Base-by-base conservation (phyloP, 2,329 filamentous ascomycete genomes). In the Didymella lethalis region DNA sequence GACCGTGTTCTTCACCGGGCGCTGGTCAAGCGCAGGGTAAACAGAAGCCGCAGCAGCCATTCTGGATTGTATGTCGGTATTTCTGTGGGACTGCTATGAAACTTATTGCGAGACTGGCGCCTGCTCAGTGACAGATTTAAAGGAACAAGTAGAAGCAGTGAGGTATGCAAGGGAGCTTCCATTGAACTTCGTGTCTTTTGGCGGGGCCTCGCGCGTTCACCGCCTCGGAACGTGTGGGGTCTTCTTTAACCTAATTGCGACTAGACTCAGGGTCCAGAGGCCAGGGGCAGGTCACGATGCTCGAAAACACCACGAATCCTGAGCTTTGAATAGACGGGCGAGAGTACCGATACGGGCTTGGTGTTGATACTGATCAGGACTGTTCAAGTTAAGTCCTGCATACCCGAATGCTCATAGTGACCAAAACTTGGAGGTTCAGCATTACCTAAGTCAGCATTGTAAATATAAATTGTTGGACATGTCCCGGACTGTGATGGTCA, bases 1-100 rank as follows among this genome's bases (percentile, higher is more conserved):
- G 79, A 99, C 91, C 65, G 94, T 98, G 84, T 95, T 92, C 82
- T 93, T 92, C 79, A 97, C 82, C 43, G 92, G 91, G 68, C 95
- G 92, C 72, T 94, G 84, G 77, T 89, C 86, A 66, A 98, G 87
- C 63, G 92, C 86, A 56, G 93, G 90, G 80, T 89, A 91, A 54
- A 83, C 65, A 58, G 77, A 75, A 58, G 72, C 78, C 54, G 78
- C 79, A 66, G 75, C 70, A 44, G 80, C 76, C 73, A 80, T 79
- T 43, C 56, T 71, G 59, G n/a, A 43, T 31, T 52, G 20, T 31
- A 46, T 38, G 34, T 38, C 23, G 38, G 50, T 44, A 4, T 44
- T 7, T 31, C 32, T 7, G 26, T 52, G 31, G 11, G 12, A 25
- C 10, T 29, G n/a, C 6, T 8, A 12, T 20, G 23, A 5, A 3